Evolutionary conservation across 371 early-diverging fungal species (phyloP).

Genomic region (Mucor piriformis): DNA sequence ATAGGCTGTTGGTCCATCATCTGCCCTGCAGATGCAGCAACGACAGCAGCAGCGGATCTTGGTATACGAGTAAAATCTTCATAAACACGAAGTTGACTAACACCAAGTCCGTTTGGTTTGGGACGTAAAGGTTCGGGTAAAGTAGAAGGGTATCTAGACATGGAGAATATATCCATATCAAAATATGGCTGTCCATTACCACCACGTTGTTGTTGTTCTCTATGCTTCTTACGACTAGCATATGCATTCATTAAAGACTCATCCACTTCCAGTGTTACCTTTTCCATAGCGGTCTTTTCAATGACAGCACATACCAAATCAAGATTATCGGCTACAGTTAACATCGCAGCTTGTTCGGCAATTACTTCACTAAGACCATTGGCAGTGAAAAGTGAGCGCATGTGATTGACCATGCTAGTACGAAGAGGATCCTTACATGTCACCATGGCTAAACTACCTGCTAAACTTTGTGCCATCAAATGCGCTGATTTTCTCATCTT

Average conservation of each 20-base stretch:
- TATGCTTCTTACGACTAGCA: constrained; percentile 77
- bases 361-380: constrained; percentile 65
- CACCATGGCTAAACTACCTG: constrained; percentile 83
- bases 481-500: constrained; percentile 92
- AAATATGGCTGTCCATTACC: constrained; percentile 79
- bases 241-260: constrained; percentile 72
- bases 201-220: constrained; percentile 72
- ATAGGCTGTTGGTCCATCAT: constrained; percentile 14
- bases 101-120: constrained; percentile 79
- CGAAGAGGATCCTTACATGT: constrained; percentile 94
- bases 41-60: constrained; percentile 24
- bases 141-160: constrained; percentile 75
- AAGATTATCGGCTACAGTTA: constrained; percentile 87
- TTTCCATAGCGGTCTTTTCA: constrained; percentile 93
- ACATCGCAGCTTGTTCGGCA: constrained; percentile 78
- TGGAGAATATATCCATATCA: constrained; percentile 77
- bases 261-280: constrained; percentile 87
- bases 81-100: constrained; percentile 80
- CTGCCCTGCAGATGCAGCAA: constrained; percentile 22
- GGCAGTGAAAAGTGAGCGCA: constrained; percentile 78
- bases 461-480: constrained; percentile 87
- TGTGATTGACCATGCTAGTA: constrained; percentile 78
- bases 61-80: constrained; percentile 70
- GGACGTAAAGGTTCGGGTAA: constrained; percentile 85
- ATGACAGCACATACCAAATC: constrained; percentile 90